Percentiles rank a stretch among this genome's conserved stretches.
Conservation (phyloP, 2,329 filamentous ascomycete genomes). For the Epichloe hybrida region DNA sequence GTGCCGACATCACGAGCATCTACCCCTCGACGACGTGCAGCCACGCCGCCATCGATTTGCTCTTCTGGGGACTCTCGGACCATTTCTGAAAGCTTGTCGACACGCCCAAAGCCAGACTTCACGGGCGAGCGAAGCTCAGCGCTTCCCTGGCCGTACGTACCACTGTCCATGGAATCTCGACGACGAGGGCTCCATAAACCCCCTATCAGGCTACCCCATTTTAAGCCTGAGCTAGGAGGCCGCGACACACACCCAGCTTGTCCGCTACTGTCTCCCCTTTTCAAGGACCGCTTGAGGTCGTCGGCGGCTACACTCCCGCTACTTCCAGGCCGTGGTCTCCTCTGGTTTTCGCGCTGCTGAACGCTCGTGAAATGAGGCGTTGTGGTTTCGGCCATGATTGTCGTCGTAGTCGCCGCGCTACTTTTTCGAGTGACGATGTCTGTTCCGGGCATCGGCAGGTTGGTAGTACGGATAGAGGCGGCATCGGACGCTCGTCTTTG, state of each 20-base stretch:
- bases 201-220: conserved; percentile 63
- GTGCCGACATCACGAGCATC: conserved; percentile 12
- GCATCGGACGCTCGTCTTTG: conserved; percentile 44
- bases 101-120: conserved; percentile 27
- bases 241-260: conserved; percentile 44
- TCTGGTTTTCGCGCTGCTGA: conserved; percentile 32
- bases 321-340: conserved; percentile 44
- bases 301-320: conserved; percentile 57
- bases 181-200: conserved; percentile 49
- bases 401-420: conserved; percentile 50
- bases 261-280: conserved; percentile 45
- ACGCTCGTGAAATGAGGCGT: conserved; percentile 49
- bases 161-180: conserved; percentile 34
- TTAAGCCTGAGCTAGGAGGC: conserved; percentile 42
- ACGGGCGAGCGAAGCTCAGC: conserved; percentile 27
- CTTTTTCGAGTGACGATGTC: conserved; percentile 48
- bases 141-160: conserved; percentile 21
- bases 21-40: not conserved
- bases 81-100: conserved; percentile 43
- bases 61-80: conserved; percentile 33
- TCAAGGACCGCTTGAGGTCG: conserved; percentile 56
- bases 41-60: conserved; percentile 9
- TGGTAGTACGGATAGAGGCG: conserved; percentile 39
- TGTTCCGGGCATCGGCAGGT: conserved; percentile 47
- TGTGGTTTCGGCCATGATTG: conserved; percentile 47